Percentiles rank a stretch among this genome's conserved stretches.
Conservation (phyloP, 257 asterid genomes). For the Plantago elongata region DNA sequence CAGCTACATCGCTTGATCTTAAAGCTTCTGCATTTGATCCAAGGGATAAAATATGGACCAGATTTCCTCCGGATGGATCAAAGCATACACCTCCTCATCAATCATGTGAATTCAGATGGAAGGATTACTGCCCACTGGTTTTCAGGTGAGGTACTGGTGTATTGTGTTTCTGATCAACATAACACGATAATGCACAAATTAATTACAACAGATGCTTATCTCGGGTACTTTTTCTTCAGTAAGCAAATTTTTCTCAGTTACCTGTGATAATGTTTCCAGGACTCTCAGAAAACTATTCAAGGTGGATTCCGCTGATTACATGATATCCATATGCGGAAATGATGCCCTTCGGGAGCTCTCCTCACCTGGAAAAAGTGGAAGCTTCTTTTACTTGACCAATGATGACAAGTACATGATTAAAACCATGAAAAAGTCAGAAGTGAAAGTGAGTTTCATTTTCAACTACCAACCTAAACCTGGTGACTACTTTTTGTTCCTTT, state of each 20-base stretch:
- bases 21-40: conserved; percentile 67
- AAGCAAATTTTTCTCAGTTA: not conserved
- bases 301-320: conserved; percentile 96
- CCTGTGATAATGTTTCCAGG: conserved; percentile 36
- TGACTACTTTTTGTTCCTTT: not conserved
- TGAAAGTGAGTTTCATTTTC: conserved; percentile 61
- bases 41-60: conserved; percentile 74
- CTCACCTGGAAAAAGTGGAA: conserved; percentile 96
- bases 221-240: not conserved
- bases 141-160: conserved; percentile 63
- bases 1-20: conserved; percentile 58
- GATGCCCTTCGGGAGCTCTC: conserved; percentile 96
- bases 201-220: not conserved
- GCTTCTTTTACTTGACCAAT: conserved; percentile 84
- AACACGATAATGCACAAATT: not conserved
- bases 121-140: conserved; percentile 85
- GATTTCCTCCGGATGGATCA: conserved; percentile 81
- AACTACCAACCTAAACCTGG: conserved; percentile 7
- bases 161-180: conserved; percentile 5
- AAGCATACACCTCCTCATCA: conserved; percentile 92
- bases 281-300: conserved; percentile 72
- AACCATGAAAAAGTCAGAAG: conserved; percentile 91
- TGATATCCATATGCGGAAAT: conserved; percentile 88
- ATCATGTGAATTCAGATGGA: conserved; percentile 87
- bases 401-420: conserved; percentile 95